Evolutionary conservation across 345 rosid species (phyloP).

Genomic region (Hypericum androsaemum): DNA sequence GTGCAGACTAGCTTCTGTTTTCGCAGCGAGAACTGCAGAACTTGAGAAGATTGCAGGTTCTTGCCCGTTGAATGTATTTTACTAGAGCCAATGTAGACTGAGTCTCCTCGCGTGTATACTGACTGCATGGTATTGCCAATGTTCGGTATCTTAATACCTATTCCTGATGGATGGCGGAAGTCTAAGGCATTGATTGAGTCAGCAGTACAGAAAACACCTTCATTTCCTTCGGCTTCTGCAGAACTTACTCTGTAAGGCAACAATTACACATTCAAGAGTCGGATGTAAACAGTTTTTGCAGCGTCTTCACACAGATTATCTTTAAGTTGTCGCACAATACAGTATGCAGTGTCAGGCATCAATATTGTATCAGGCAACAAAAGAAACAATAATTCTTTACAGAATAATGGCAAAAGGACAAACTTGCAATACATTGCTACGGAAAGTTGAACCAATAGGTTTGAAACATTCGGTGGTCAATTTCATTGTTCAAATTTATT

Average conservation of each 20-base stretch:
- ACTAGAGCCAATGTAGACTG: conserved; percentile 56
- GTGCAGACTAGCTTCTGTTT: conserved; percentile 51
- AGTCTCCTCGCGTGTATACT: conserved; percentile 75
- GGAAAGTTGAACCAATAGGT: not conserved
- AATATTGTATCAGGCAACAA: no score
- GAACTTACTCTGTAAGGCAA: conserved; percentile 62
- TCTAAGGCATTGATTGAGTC: conserved; percentile 80
- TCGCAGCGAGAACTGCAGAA: conserved; percentile 78
- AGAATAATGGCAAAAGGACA: no score
- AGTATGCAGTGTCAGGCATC: no score
- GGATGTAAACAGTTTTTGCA: conserved; percentile 10
- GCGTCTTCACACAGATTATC: not conserved
- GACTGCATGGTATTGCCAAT: conserved; percentile 50
- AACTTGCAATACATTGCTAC: no score
- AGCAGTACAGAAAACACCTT: conserved; percentile 79
- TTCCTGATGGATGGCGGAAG: conserved; percentile 79
- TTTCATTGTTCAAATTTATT: no score
- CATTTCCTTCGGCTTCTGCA: conserved; percentile 88
- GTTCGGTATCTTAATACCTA: conserved; percentile 81
- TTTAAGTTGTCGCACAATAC: not conserved
- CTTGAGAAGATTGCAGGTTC: conserved; percentile 40
- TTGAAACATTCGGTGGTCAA: conserved; percentile 15
- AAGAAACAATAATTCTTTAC: no score
- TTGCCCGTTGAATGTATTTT: conserved; percentile 36
- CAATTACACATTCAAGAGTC: conserved; percentile 9